Conservation (phyloP, 2,329 filamentous ascomycete genomes). For the Colletotrichum sidae region DNA sequence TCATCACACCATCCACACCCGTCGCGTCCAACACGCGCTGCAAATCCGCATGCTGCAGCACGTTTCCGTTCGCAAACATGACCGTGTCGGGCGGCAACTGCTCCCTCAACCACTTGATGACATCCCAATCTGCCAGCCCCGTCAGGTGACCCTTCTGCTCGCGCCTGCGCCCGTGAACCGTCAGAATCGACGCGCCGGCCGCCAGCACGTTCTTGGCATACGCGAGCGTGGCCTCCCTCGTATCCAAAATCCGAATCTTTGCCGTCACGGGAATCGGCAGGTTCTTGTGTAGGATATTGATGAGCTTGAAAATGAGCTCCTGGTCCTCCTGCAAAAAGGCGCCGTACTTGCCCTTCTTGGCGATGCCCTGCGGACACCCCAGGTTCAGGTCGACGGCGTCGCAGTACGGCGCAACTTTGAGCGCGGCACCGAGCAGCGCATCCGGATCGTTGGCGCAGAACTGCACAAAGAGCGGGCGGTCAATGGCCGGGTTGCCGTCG, state of each 20-base stretch:
- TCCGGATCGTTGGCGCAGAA: conserved; percentile 93
- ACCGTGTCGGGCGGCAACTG: conserved; percentile 88
- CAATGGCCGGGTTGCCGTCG: conserved; percentile 86
- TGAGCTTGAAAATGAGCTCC: conserved; percentile 82
- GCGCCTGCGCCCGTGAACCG: conserved; percentile 87
- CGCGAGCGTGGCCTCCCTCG: conserved; percentile 84
- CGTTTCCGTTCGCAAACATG: conserved; percentile 96
- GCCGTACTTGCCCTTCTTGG: conserved; percentile 89
- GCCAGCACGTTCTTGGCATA: conserved; percentile 90
- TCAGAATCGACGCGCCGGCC: conserved; percentile 92
- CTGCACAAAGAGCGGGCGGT: conserved; percentile 93
- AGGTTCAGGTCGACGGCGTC: conserved; percentile 97
- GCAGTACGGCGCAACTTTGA: conserved; percentile 84
- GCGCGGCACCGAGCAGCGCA: conserved; percentile 83
- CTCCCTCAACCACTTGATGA: conserved; percentile 84
- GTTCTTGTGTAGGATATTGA: conserved; percentile 83
- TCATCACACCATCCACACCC: conserved; percentile 94
- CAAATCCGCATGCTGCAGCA: conserved; percentile 84
- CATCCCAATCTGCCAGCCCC: conserved; percentile 91
- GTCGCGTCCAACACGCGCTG: conserved; percentile 82
- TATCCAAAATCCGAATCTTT: conserved; percentile 92
- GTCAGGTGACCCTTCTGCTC: conserved; percentile 98
- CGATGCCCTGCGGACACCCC: conserved; percentile 96
- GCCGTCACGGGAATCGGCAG: conserved; percentile 89
- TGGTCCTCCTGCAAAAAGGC: conserved; percentile 96